Evolutionary conservation across 257 asterid genomes (phyloP).

Genomic region (Fraxinus americana): DNA sequence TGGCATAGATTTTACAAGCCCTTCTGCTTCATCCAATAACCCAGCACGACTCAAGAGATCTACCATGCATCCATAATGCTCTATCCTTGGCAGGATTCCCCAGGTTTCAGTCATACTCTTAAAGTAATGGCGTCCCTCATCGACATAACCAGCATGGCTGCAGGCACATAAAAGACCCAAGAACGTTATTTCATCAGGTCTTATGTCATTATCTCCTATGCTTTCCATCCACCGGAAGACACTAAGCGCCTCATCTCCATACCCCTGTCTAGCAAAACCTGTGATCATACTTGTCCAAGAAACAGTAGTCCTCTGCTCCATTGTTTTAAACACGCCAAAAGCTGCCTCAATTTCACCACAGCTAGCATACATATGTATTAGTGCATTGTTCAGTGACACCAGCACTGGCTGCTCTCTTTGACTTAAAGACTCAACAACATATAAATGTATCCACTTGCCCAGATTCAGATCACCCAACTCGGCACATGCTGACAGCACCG

Average conservation of each 20-base stretch:
- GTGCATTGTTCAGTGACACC: conserved; percentile 55
- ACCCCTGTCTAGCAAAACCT: conserved; percentile 77
- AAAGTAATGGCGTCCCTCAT: conserved; percentile 59
- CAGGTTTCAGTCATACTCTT: conserved; percentile 50
- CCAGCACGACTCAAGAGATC: conserved; percentile 88
- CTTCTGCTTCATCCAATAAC: conserved; percentile 61
- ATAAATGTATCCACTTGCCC: conserved; percentile 72
- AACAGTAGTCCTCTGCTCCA: conserved; percentile 52
- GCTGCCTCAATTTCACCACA: conserved; percentile 77
- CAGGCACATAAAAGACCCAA: conserved; percentile 78
- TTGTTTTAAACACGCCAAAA: conserved; percentile 44
- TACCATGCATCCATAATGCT: conserved; percentile 85
- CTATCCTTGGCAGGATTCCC: conserved; percentile 63
- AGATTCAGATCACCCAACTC: conserved; percentile 62
- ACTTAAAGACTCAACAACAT: conserved; percentile 35
- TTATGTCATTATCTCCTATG: conserved; percentile 27
- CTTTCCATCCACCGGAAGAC: conserved; percentile 64
- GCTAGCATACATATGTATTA: conserved; percentile 83
- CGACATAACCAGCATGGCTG: conserved; percentile 73
- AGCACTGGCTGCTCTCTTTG: conserved; percentile 33
- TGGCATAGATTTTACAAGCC: conserved; percentile 67
- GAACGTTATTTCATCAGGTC: conserved; percentile 65
- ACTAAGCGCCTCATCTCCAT: conserved; percentile 57
- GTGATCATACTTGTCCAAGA: conserved; percentile 84
- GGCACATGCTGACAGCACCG: conserved; percentile 75